phyloP scores from a whole-genome alignment of 1,284 basidiomycete species.

The Cutaneotrichosporon curvatum region DNA sequence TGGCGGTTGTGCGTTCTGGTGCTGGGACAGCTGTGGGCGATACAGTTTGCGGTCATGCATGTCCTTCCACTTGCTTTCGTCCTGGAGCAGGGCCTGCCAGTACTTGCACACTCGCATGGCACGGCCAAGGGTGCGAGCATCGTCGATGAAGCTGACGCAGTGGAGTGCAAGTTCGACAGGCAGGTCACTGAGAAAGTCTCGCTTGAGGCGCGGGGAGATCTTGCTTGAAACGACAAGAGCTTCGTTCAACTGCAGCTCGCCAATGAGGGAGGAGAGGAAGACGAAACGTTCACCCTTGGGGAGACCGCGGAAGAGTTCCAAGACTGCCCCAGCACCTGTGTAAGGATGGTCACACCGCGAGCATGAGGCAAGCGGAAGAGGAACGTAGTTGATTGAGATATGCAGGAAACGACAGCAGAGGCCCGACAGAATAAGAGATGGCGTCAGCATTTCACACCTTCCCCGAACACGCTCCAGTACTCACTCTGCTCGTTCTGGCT shows the following conservation, averaged over 20 bases:
- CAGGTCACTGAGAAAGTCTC: conserved; percentile 75
- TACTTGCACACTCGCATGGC: conserved; percentile 65
- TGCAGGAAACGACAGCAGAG: no score
- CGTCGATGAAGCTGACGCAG: conserved; percentile 74
- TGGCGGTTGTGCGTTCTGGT: conserved; percentile 9
- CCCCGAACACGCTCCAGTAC: not conserved
- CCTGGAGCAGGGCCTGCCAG: conserved; percentile 71
- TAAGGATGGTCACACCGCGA: no score
- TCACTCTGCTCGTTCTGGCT: conserved; percentile 2
- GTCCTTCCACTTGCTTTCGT: conserved; percentile 76
- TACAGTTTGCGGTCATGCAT: conserved; percentile 65
- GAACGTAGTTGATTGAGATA: no score
- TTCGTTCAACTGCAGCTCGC: conserved; percentile 63
- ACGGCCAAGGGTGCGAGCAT: conserved; percentile 65
- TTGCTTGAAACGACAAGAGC: conserved; percentile 66
- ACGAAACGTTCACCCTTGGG: conserved; percentile 49
- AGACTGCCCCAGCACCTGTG: conserved; percentile 5
- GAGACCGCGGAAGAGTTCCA: conserved; percentile 24
- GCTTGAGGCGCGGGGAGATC: conserved; percentile 72
- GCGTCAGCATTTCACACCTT: not conserved
- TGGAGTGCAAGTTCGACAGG: conserved; percentile 79
- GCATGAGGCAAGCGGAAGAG: no score
- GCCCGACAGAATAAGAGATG: no score
- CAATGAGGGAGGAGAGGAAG: conserved; percentile 59
- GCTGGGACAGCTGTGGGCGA: conserved; percentile 12